A percentile compares a stretch with the other conserved stretches of the same genome.
phyloP scores from a whole-genome alignment of 176 grass and related monocot species.

The Aegilops bicornis region DNA sequence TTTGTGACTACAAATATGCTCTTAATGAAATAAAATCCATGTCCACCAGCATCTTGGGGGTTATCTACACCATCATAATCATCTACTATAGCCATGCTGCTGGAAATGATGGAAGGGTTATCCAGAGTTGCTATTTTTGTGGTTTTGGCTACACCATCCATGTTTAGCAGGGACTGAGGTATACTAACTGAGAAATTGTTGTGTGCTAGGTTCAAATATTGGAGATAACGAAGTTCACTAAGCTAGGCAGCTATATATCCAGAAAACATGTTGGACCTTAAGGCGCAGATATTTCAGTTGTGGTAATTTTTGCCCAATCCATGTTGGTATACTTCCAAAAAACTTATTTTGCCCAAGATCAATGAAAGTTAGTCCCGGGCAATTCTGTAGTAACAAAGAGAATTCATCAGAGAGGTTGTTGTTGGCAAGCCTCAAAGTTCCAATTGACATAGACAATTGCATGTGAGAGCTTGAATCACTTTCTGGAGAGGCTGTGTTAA shows the following conservation, averaged over 20 bases:
- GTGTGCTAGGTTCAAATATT: background rate
- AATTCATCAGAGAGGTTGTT: slow-evolving; percentile 14
- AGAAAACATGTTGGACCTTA: slow-evolving; percentile 24
- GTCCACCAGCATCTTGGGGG: background rate
- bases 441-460: background rate
- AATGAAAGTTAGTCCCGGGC: background rate
- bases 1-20: slow-evolving; percentile 26
- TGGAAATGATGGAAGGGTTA: background rate
- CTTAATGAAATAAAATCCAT: background rate
- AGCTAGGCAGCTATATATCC: slow-evolving; percentile 31
- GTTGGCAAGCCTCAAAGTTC: background rate
- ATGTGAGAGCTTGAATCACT: background rate
- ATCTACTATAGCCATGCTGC: background rate
- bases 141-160: background rate
- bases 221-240: slow-evolving; percentile 10
- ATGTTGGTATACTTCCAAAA: slow-evolving; percentile 11
- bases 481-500: background rate
- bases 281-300: background rate
- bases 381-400: background rate
- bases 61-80: too few species aligned
- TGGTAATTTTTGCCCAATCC: background rate
- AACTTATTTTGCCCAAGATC: slow-evolving; percentile 29
- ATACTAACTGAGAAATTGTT: background rate
- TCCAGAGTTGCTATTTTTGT: background rate
- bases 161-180: slow-evolving; percentile 13